These are phyloP conservation scores for Pythium dissimile DNA, from an alignment of 352 stramenopile genomes.

Conservation along the genomic window DNA sequence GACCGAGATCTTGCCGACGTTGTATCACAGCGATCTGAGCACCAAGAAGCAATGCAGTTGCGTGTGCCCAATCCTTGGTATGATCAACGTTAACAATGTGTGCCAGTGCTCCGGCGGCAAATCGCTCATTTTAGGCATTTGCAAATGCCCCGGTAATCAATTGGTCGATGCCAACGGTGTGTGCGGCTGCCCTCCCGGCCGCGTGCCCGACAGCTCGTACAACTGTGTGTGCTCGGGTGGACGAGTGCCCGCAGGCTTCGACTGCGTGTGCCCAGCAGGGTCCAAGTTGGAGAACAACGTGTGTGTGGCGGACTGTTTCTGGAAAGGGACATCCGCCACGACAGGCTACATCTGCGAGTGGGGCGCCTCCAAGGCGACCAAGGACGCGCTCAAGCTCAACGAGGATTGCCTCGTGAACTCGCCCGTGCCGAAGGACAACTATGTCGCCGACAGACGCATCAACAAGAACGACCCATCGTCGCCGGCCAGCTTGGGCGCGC, in stretches of 20 bases:
- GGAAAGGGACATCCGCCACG: too few relatives aligned
- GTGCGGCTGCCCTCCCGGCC: not conserved
- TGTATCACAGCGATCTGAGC: too few relatives aligned
- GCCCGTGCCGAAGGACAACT: not conserved
- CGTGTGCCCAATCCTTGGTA: too few relatives aligned
- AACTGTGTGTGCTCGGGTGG: not conserved
- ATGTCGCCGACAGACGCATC: too few relatives aligned
- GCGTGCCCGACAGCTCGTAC: not conserved
- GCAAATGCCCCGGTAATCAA: not conserved
- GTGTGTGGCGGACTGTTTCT: not conserved
- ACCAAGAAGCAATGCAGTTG: not conserved
- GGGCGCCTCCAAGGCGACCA: too few relatives aligned
- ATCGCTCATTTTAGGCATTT: not conserved
- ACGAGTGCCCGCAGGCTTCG: not conserved
- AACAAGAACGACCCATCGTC: too few relatives aligned
- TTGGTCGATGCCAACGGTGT: not conserved
- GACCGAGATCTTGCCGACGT: too few relatives aligned
- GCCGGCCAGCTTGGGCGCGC: not conserved
- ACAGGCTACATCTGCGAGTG: too few relatives aligned
- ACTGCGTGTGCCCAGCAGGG: not conserved
- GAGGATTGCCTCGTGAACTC: too few relatives aligned
- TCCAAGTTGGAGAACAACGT: not conserved
- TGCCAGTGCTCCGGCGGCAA: too few relatives aligned
- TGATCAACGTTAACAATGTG: too few relatives aligned
- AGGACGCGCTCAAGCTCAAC: too few relatives aligned